phyloP scores from a whole-genome alignment of 1,139 yeast species.

The Hemisphaericaspora lyxosophila region DNA sequence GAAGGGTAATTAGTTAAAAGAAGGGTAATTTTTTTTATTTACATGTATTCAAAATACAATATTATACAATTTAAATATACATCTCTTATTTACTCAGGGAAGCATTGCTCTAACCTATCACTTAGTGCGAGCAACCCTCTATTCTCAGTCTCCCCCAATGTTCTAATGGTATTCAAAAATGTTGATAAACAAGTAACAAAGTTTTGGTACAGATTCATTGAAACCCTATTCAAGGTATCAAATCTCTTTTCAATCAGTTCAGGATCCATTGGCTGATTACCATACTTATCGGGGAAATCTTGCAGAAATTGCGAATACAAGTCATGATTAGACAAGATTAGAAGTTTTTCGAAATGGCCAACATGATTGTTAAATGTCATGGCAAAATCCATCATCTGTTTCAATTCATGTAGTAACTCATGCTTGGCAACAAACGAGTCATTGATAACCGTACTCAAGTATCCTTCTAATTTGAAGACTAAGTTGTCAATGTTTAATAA shows the following conservation, averaged over 20 bases:
- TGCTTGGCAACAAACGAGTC: conserved; percentile 69
- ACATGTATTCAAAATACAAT: conserved; percentile 7
- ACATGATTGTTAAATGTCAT: conserved; percentile 58
- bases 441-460: conserved; percentile 62
- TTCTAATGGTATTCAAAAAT: conserved; percentile 54
- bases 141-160: conserved; percentile 64
- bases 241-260: conserved; percentile 42
- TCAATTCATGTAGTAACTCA: conserved; percentile 49
- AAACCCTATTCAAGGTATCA: conserved; percentile 46
- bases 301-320: conserved; percentile 40
- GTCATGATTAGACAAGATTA: conserved; percentile 51
- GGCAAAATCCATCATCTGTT: conserved; percentile 46
- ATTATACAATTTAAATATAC: conserved; percentile 7
- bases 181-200: conserved; percentile 57
- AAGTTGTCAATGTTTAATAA: conserved; percentile 51
- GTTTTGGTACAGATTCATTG: conserved; percentile 52
- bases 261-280: conserved; percentile 35
- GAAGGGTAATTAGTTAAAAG: not conserved
- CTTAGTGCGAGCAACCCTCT: conserved; percentile 54
- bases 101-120: conserved; percentile 50
- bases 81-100: conserved; percentile 18
- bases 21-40: not conserved
- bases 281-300: conserved; percentile 42
- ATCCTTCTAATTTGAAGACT: conserved; percentile 52
- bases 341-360: conserved; percentile 53